phyloP scores from a whole-genome alignment of 2,329 filamentous ascomycete genomes.

The Fusarium sp. region DNA sequence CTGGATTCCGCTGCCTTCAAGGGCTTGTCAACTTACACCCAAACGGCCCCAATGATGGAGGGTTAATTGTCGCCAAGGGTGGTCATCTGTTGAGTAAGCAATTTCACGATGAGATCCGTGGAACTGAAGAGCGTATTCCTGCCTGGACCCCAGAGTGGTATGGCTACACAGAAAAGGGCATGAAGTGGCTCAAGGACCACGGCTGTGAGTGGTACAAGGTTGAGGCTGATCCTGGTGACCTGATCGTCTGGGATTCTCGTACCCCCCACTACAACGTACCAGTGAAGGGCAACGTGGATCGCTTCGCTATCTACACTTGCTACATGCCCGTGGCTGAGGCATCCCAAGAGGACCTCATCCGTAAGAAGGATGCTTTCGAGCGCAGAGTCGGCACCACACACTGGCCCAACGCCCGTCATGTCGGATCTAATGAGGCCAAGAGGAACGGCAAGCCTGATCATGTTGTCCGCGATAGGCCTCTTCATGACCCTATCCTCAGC shows the following conservation, averaged over 20 bases:
- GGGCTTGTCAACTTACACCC: conserved; percentile 61
- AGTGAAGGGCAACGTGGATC: conserved; percentile 53
- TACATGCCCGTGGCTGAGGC: conserved; percentile 40
- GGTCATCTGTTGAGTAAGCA: conserved; percentile 44
- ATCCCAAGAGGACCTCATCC: conserved; percentile 53
- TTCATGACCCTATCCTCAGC: conserved; percentile 32
- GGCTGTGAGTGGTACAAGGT: conserved; percentile 54
- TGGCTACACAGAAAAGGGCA: conserved; percentile 53
- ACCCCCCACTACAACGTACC: conserved; percentile 58
- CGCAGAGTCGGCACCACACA: conserved; percentile 55
- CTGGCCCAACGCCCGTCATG: conserved; percentile 54
- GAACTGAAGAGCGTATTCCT: conserved; percentile 53
- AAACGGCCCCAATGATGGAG: conserved; percentile 53
- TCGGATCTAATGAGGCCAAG: conserved; percentile 34
- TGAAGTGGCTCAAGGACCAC: conserved; percentile 53
- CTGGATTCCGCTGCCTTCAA: conserved; percentile 63
- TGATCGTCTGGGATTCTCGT: conserved; percentile 56
- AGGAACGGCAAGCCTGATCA: conserved; percentile 41
- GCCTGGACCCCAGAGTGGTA: conserved; percentile 52
- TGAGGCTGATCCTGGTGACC: conserved; percentile 57
- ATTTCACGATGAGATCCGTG: conserved; percentile 53
- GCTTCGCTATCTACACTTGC: conserved; percentile 51
- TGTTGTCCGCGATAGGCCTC: conserved; percentile 27
- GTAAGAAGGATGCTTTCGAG: conserved; percentile 58
- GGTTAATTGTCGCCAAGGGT: conserved; percentile 50